These are phyloP conservation scores for Dryas drummondii DNA, from an alignment of 306 rosid genomes.

Conservation along the genomic window DNA sequence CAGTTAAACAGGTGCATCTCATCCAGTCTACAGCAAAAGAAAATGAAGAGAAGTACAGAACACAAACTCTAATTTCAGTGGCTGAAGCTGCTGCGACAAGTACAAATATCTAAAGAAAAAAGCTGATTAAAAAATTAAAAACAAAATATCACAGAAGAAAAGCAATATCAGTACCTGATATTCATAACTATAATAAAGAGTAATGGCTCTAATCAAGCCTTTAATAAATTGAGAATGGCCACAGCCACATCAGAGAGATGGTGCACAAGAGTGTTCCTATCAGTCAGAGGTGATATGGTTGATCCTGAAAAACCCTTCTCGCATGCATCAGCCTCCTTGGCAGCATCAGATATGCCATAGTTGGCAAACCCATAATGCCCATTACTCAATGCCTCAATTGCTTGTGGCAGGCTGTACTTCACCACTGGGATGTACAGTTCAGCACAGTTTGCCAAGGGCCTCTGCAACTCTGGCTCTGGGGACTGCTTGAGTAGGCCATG, in stretches of 20 bases:
- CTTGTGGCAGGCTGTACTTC: slow-evolving; percentile 72
- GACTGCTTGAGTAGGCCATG: slow-evolving; percentile 24
- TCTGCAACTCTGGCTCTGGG: slow-evolving; percentile 37
- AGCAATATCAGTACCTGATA: not conserved
- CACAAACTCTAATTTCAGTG: not conserved
- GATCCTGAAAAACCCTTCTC: slow-evolving; percentile 56
- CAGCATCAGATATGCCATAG: slow-evolving; percentile 64
- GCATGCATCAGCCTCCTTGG: slow-evolving; percentile 60
- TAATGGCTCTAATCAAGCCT: slow-evolving; percentile 31
- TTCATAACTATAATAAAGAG: not conserved
- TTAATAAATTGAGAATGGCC: slow-evolving; percentile 50
- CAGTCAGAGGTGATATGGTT: slow-evolving; percentile 42
- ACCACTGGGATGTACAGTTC: slow-evolving; percentile 76
- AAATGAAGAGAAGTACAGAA: not conserved
- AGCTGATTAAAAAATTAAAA: not conserved
- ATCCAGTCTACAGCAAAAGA: not conserved
- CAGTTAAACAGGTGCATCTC: not conserved
- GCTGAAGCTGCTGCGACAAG: not conserved
- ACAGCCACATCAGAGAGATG: slow-evolving; percentile 57
- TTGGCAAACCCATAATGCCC: slow-evolving; percentile 67
- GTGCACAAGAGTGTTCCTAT: slow-evolving; percentile 49
- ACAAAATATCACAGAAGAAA: not conserved
- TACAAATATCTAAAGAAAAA: not conserved
- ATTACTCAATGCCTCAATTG: slow-evolving; percentile 60
- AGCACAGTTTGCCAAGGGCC: slow-evolving; percentile 69